Percentiles rank a stretch among this genome's conserved stretches.
Evolutionary conservation across 2,329 filamentous ascomycete species (phyloP).

Genomic region (Fusarium camptoceras): DNA sequence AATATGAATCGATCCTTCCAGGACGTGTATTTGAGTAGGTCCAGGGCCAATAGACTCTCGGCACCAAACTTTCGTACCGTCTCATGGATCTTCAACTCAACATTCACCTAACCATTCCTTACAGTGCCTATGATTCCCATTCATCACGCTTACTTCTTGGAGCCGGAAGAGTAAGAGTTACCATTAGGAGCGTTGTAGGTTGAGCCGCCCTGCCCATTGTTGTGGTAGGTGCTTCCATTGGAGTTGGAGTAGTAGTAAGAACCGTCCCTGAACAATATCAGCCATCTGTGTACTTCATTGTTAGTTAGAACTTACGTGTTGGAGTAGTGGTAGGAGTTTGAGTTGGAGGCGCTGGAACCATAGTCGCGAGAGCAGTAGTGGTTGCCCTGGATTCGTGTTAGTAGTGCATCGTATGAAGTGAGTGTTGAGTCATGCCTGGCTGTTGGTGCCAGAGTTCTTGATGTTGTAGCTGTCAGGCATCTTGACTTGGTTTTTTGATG

Average conservation of each 20-base stretch:
- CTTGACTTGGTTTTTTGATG: background rate
- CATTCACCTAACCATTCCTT: background rate
- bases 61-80: conserved; percentile 11
- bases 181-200: conserved; percentile 70
- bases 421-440: conserved; percentile 58
- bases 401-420: background rate
- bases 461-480: conserved; percentile 52
- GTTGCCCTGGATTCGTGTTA: conserved; percentile 66
- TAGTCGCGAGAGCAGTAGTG: conserved; percentile 75
- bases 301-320: conserved; percentile 61
- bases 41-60: conserved; percentile 23
- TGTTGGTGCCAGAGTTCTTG: conserved; percentile 71
- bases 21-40: conserved; percentile 1
- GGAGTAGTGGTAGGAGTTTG: conserved; percentile 75
- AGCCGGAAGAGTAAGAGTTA: conserved; percentile 10
- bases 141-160: conserved; percentile 26
- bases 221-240: conserved; percentile 76
- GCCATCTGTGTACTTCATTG: background rate
- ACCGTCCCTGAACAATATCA: conserved; percentile 59
- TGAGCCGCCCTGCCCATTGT: conserved; percentile 67
- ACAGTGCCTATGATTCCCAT: background rate
- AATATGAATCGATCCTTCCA: background rate
- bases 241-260: conserved; percentile 81
- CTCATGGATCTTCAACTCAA: background rate
- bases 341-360: conserved; percentile 64